These are phyloP conservation scores for Saccharomyces cerevisiae DNA, from an alignment of 805 yeast species.

Conservation along the genomic window DNA sequence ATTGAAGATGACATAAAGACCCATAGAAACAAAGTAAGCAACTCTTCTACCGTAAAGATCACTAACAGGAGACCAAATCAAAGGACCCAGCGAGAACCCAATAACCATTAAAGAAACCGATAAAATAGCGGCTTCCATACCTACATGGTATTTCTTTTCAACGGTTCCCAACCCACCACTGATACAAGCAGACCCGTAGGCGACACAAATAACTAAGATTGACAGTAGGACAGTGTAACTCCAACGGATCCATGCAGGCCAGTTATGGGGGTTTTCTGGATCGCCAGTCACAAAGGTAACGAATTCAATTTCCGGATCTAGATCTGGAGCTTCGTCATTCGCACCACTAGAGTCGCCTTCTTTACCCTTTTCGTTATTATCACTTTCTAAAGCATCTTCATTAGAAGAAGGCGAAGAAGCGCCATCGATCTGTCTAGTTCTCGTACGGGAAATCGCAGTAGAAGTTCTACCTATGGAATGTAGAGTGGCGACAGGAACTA, in stretches of 20 bases:
- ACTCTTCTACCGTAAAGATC: slow-evolving; percentile 83
- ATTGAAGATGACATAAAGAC: slow-evolving; percentile 68
- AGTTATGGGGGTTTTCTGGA: slow-evolving; percentile 85
- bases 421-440: slow-evolving; percentile 31
- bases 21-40: slow-evolving; percentile 69
- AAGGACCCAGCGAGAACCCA: slow-evolving; percentile 82
- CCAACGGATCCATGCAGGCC: slow-evolving; percentile 56
- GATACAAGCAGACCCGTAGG: slow-evolving; percentile 87
- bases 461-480: slow-evolving; percentile 54
- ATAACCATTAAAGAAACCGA: slow-evolving; percentile 81
- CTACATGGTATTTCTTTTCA: slow-evolving; percentile 57
- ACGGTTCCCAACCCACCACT: slow-evolving; percentile 77
- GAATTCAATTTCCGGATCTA: slow-evolving; percentile 67
- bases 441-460: slow-evolving; percentile 30
- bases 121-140: slow-evolving; percentile 68
- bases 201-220: slow-evolving; percentile 74
- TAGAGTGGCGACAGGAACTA: slow-evolving; percentile 72
- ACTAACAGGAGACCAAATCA: slow-evolving; percentile 81
- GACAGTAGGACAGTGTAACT: slow-evolving; percentile 61
- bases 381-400: slow-evolving; percentile 14
- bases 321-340: slow-evolving; percentile 24
- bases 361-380: slow-evolving; percentile 20
- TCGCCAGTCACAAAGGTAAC: slow-evolving; percentile 76
- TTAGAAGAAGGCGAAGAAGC: slow-evolving; percentile 23
- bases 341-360: slow-evolving; percentile 16